A percentile compares a stretch with the other conserved stretches of the same genome.
Evolutionary conservation across 2,329 filamentous ascomycete genomes (phyloP).

Genomic region (Metarhizium album): DNA sequence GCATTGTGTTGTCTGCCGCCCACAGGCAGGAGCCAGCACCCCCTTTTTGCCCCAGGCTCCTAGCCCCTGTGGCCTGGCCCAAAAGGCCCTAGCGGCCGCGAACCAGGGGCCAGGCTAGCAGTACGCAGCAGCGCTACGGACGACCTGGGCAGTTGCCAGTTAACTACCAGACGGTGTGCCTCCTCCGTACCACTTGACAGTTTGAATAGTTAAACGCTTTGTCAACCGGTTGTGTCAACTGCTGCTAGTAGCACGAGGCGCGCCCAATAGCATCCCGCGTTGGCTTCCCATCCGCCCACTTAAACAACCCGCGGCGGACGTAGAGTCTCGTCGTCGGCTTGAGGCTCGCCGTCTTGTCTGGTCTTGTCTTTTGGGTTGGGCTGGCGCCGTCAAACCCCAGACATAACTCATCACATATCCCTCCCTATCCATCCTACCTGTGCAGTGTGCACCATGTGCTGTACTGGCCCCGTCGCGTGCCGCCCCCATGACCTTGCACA

Average conservation of each 20-base stretch:
- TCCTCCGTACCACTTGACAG: too few species aligned
- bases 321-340: neutral
- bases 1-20: too few species aligned
- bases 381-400: conserved; percentile 2
- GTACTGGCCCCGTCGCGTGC: neutral
- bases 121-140: neutral
- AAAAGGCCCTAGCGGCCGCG: neutral
- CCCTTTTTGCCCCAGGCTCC: too few species aligned
- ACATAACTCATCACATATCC: too few species aligned
- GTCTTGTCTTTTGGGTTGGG: neutral
- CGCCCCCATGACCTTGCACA: conserved; percentile 1
- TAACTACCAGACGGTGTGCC: too few species aligned
- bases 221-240: too few species aligned
- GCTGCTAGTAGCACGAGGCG: too few species aligned
- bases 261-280: neutral
- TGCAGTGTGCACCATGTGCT: too few species aligned
- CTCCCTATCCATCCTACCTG: neutral
- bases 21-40: too few species aligned
- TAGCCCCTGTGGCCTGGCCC: neutral
- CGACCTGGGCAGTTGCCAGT: too few species aligned
- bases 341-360: neutral
- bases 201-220: too few species aligned
- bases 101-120: neutral
- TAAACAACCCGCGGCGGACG: neutral
- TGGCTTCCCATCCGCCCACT: neutral